These are phyloP conservation scores for Fusarium papillatum DNA, from an alignment of 2,329 filamentous ascomycete species.

Conservation along the genomic window DNA sequence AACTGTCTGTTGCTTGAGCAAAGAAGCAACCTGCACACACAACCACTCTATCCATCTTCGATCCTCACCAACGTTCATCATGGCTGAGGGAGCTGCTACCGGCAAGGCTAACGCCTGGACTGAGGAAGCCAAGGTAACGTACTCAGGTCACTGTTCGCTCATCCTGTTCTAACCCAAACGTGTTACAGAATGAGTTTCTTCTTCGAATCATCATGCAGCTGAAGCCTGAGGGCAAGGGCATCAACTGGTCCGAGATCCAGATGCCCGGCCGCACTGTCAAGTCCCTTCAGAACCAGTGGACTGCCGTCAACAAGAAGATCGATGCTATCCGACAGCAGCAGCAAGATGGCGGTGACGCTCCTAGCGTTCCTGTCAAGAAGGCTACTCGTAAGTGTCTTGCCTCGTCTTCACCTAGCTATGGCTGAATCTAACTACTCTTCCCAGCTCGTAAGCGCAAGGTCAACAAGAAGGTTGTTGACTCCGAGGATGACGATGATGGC, in stretches of 20 bases:
- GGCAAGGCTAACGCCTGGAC: slow-evolving; percentile 50
- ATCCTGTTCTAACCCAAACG: neutral
- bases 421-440: slow-evolving; percentile 1
- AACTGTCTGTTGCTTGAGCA: neutral
- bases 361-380: slow-evolving; percentile 37
- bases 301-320: slow-evolving; percentile 51
- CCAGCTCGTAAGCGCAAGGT: slow-evolving; percentile 42
- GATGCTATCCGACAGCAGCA: slow-evolving; percentile 49
- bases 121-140: slow-evolving; percentile 51
- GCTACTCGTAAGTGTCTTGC: slow-evolving; percentile 36
- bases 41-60: neutral
- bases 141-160: neutral
- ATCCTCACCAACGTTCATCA: slow-evolving; percentile 17
- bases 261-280: slow-evolving; percentile 56
- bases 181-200: slow-evolving; percentile 50
- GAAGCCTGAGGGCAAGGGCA: slow-evolving; percentile 47
- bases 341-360: slow-evolving; percentile 1
- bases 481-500: slow-evolving; percentile 16
- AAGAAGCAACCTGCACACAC: neutral
- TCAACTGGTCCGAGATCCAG: slow-evolving; percentile 52
- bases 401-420: too few species aligned
- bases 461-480: slow-evolving; percentile 29
- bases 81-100: slow-evolving; percentile 40
- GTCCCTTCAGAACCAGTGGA: slow-evolving; percentile 54
- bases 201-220: slow-evolving; percentile 52